phyloP scores from a whole-genome alignment of 192 early-diverging fungal genomes.

The Backusella tuberculispora region DNA sequence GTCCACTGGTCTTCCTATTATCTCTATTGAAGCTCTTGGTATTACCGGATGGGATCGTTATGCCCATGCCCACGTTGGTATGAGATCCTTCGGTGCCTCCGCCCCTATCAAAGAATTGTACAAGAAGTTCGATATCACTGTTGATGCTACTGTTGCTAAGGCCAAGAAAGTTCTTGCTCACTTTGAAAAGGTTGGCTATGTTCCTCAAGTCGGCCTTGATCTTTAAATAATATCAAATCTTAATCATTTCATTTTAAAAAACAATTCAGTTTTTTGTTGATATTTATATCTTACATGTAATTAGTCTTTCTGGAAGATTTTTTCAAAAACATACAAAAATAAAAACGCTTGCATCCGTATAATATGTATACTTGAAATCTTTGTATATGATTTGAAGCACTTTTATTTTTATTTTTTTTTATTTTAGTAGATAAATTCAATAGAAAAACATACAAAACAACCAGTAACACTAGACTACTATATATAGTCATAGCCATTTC shows the following conservation, averaged over 20 bases:
- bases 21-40: constrained; percentile 87
- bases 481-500: too few species aligned
- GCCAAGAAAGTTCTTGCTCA: constrained; percentile 79
- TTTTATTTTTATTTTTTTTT: too few species aligned
- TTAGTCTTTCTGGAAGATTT: constrained; percentile 10
- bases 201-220: constrained; percentile 42
- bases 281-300: constrained; percentile 17
- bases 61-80: constrained; percentile 88
- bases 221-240: constrained; percentile 25
- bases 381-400: too few species aligned
- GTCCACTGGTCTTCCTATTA: constrained; percentile 73
- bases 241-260: constrained; percentile 7
- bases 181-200: constrained; percentile 64
- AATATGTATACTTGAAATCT: neutral
- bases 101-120: constrained; percentile 85
- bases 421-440: too few species aligned
- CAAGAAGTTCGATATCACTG: constrained; percentile 84
- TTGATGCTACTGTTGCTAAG: constrained; percentile 73
- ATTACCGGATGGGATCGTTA: constrained; percentile 92
- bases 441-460: too few species aligned
- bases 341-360: constrained; percentile 12
- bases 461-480: too few species aligned
- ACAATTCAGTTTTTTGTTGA: constrained; percentile 10
- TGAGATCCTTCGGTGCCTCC: constrained; percentile 89
- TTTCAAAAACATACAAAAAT: constrained; percentile 4